A percentile compares a stretch with the other conserved stretches of the same genome.
These are phyloP conservation scores for Tuber melanosporum DNA, from an alignment of 495 filamentous ascomycete genomes.

Conservation along the genomic window DNA sequence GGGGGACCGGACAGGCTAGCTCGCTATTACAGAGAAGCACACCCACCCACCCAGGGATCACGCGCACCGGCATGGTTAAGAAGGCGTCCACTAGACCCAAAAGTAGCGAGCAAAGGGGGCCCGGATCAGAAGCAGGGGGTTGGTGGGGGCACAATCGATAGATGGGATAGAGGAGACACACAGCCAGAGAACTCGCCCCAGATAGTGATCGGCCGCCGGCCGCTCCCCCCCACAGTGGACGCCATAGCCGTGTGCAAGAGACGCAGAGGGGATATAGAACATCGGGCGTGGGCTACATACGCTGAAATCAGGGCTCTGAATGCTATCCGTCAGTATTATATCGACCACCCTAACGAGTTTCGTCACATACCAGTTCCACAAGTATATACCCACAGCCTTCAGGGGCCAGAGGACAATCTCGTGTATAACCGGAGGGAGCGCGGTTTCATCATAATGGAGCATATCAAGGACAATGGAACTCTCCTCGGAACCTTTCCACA, in stretches of 20 bases:
- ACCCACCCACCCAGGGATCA: neutral
- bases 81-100: neutral
- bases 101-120: too few relatives aligned
- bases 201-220: neutral
- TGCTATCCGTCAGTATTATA: neutral
- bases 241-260: neutral
- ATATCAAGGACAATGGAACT: neutral
- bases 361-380: neutral
- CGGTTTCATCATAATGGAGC: neutral
- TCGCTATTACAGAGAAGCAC: neutral
- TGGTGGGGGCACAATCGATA: neutral
- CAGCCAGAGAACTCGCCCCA: neutral
- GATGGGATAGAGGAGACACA: neutral
- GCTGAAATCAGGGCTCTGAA: neutral
- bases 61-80: neutral
- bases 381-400: neutral
- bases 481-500: neutral
- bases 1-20: neutral
- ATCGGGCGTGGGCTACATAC: constrained; percentile 4
- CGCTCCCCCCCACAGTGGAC: neutral
- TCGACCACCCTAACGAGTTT: neutral
- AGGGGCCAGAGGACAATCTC: neutral
- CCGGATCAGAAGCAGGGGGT: neutral
- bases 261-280: neutral
- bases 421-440: neutral